Evolutionary conservation across 1,139 yeast genomes (phyloP).

Genomic region (Kluyveromyces marxianus): DNA sequence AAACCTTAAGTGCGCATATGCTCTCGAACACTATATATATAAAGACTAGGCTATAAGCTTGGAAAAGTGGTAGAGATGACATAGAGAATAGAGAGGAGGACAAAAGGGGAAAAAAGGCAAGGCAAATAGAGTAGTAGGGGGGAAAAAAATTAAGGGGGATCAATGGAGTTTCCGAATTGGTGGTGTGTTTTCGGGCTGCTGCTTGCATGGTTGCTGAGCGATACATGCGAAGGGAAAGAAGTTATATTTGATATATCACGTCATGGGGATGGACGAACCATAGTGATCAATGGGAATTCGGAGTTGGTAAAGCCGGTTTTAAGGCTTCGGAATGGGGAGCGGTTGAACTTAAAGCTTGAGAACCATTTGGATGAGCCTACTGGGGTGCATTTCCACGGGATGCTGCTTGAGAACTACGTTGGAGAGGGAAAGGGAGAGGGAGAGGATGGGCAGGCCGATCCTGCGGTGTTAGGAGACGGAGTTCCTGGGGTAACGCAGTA

Average conservation of each 20-base stretch:
- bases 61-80: no score
- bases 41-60: no score
- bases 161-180: no score
- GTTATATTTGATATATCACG: constrained; percentile 12
- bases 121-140: no score
- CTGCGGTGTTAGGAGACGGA: constrained; percentile 29
- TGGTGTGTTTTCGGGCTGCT: no score
- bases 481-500: constrained; percentile 39
- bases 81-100: no score
- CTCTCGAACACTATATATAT: no score
- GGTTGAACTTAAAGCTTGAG: constrained; percentile 13
- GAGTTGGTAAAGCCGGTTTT: constrained; percentile 21
- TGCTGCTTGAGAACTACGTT: constrained; percentile 28
- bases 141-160: no score
- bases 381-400: constrained; percentile 43
- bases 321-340: constrained; percentile 19
- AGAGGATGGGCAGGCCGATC: constrained; percentile 16
- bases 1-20: no score
- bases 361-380: constrained; percentile 24
- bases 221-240: background rate
- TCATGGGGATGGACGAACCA: constrained; percentile 13
- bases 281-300: constrained; percentile 17
- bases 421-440: background rate
- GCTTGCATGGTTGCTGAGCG: background rate
- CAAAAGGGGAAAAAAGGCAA: no score